Base-by-base conservation (phyloP, 140 eudicot genomes). In the Erigeron philadelphicus region DNA sequence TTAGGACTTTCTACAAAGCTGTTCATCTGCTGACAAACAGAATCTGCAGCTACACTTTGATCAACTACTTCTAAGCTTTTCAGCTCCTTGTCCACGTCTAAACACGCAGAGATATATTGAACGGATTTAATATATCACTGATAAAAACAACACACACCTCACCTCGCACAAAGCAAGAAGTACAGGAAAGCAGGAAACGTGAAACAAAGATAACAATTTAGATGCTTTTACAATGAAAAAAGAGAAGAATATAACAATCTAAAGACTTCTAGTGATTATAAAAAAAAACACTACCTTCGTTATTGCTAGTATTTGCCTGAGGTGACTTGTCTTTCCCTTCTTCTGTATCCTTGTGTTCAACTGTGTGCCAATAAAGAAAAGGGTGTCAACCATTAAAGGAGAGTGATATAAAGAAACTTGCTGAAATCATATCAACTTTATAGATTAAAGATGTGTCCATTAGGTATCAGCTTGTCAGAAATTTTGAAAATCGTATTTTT, bases 21-120 rank as follows among this genome's bases (percentile, higher is more conserved):
- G 38, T 31, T 31, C 38, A 31, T 31, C 38, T 31, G 38, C 38
- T 31, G 38, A 31, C 38, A 31, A 1, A 1, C 38, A 31, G 38
- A 31, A 31, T 31, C 38, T 31, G 38, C 38, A 31, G 38, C 38
- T 31, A 31, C 38, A 3, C 0, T 31, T 31, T 31, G 38, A 31
- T 31, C 38, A 31, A 2, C 38, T 31, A 3, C 38, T 31, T 31
- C 4, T 31, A 31, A 2, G 38, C 9, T 42, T 70, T 17, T 44
- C 31, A 57, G 21, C 57, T 43, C 66, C 56, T 70, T 70, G 57
- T 43, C 75, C 44, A 44, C 66, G n/a, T 56, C 75, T 56, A 70
- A 68, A 60, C 38, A 68, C 38, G 64, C 19, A 2, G 50, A 68
- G 17, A 41, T 8, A 16, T 38, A 41, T 16, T 13, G 1, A 35